Base-by-base conservation (phyloP, 164 flowering plant species). In the Piper longum region DNA sequence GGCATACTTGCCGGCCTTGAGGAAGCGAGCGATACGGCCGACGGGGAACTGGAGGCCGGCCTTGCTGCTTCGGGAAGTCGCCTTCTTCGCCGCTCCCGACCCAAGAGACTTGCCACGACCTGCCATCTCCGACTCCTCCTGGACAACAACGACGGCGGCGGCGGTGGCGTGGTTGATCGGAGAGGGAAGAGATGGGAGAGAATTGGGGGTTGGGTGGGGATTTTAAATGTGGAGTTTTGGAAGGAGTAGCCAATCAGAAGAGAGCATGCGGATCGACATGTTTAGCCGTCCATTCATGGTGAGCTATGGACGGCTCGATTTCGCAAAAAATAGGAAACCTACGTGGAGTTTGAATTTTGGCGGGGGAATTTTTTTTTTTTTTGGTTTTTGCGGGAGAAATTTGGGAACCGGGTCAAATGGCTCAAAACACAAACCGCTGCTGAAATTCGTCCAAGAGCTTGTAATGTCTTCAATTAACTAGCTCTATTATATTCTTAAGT, bases 41-140 rank as follows among this genome's bases (percentile, higher is more conserved):
- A 69, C 72, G 42, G 72, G 72, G 52, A 69, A 69, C 19, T 69
- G 72, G 12, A 69, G 45, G 11, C 72, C 72, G 17, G 72, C 72
- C 39, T 69, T 69, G 63, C 72, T 69, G 64, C 72, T 69, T 43
- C 71, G 41, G 9, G 71, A 69, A 16, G 71, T 59, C 16, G 71
- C 51, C 66, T 69, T 69, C 72, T 69, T 69, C 18, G 72, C 26
- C 26, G 67, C 72, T 17, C 72, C 72, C 3, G 72, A 52, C 6
- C 64, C 67, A 14, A 69, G 39, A 54, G 72, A 52, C 40, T 69
- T 69, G 14, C 72, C 72, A 0, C 72, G 54, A 0, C 72, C 72
- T 13, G 72, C 72, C 72, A 69, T 69, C 9, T 48, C 13, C 41
- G 13, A 26, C 36, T 26, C 36, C 36, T 26, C 36, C 36, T 26